A percentile compares a stretch with the other conserved stretches of the same genome.
Evolutionary conservation across 2,329 filamentous ascomycete genomes (phyloP).

Genomic region (Colletotrichum sp.): DNA sequence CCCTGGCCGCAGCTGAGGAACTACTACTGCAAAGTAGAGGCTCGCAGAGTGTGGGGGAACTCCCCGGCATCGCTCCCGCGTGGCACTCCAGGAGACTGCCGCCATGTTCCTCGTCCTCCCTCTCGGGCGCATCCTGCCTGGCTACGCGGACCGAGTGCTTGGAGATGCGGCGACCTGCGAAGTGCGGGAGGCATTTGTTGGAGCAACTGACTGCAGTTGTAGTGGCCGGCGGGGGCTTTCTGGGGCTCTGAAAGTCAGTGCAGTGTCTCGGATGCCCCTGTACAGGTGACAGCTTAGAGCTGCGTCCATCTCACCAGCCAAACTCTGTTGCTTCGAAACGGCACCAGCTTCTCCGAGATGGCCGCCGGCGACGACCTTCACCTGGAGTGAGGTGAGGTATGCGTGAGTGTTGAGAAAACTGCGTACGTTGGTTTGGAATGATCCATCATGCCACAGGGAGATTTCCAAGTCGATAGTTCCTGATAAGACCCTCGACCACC

Average conservation of each 20-base stretch:
- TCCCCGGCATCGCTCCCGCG: constrained; percentile 13
- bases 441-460: not conserved
- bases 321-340: not conserved
- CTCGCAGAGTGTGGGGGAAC: constrained; percentile 10
- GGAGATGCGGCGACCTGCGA: constrained; percentile 14
- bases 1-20: not conserved
- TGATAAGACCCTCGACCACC: not conserved
- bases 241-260: not conserved
- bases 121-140: constrained; percentile 2
- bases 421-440: not conserved
- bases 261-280: not conserved
- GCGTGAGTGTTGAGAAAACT: not conserved
- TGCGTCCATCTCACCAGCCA: not conserved
- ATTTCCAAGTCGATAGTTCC: not conserved
- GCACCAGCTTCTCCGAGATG: not conserved
- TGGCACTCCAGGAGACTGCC: constrained; percentile 11
- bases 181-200: not conserved
- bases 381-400: not conserved
- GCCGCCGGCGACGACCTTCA: not conserved
- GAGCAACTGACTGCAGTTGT: not conserved
- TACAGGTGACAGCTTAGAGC: not conserved
- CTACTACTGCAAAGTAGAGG: not conserved
- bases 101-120: not conserved
- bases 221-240: not conserved
- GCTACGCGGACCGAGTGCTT: not conserved